Conservation (phyloP, 2,329 filamentous ascomycete genomes). For the Fusarium sp. region DNA sequence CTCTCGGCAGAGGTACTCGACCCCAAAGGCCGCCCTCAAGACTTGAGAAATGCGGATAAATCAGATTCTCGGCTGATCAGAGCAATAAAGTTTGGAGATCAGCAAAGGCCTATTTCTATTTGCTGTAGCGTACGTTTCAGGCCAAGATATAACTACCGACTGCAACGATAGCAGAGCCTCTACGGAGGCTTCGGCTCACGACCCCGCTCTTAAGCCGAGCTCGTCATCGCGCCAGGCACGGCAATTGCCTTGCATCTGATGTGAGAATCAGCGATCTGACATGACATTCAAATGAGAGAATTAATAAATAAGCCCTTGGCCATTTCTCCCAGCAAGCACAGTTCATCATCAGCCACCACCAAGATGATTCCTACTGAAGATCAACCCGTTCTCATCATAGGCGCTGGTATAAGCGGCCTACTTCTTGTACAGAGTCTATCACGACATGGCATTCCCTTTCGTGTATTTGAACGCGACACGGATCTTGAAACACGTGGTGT, state of each 20-base stretch:
- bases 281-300: background rate
- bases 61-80: background rate
- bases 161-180: background rate
- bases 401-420: slow-evolving; percentile 51
- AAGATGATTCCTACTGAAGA: background rate
- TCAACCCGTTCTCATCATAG: slow-evolving; percentile 48
- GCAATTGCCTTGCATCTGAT: background rate
- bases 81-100: background rate
- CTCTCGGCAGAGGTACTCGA: background rate
- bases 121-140: background rate
- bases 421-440: slow-evolving; percentile 49
- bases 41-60: background rate
- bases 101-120: accelerated
- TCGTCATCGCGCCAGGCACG: background rate
- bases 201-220: background rate
- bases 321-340: no score
- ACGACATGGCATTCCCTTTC: slow-evolving; percentile 51
- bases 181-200: background rate
- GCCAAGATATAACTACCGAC: background rate
- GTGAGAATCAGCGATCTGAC: background rate
- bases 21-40: background rate
- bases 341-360: accelerated
- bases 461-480: slow-evolving; percentile 62
- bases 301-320: background rate
- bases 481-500: slow-evolving; percentile 57